These are phyloP conservation scores for Teunomyces stri DNA, from an alignment of 805 yeast species.

Conservation along the genomic window DNA sequence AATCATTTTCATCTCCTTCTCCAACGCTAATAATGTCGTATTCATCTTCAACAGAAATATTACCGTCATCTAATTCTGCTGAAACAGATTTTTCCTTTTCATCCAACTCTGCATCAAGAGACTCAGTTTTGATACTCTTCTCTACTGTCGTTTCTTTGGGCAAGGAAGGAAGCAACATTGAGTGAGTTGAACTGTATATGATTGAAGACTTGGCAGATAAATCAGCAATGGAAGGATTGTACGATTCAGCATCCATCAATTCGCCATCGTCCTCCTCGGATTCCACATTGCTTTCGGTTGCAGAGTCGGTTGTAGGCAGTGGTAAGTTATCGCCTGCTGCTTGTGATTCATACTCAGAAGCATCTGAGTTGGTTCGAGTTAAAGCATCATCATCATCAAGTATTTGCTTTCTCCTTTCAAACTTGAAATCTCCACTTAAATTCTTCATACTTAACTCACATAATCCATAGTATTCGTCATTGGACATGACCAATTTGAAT, in stretches of 20 bases:
- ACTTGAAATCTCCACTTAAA: constrained; percentile 21
- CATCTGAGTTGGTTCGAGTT: not conserved
- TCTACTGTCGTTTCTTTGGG: constrained; percentile 24
- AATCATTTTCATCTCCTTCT: constrained; percentile 25
- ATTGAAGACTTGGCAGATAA: constrained; percentile 1
- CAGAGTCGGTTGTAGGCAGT: not conserved
- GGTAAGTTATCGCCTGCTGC: not conserved
- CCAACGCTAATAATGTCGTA: constrained; percentile 33
- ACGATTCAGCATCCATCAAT: not conserved
- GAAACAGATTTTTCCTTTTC: constrained; percentile 1
- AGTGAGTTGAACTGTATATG: constrained; percentile 19
- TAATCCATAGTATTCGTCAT: constrained; percentile 15
- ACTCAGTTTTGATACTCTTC: constrained; percentile 16
- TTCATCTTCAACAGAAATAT: constrained; percentile 18
- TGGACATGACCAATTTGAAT: constrained; percentile 26
- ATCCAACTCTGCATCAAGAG: constrained; percentile 20
- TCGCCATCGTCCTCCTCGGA: not conserved
- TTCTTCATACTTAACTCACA: constrained; percentile 22
- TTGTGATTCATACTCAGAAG: not conserved
- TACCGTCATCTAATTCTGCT: constrained; percentile 2
- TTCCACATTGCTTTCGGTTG: not conserved
- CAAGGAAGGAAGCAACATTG: constrained; percentile 30
- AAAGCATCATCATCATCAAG: not conserved
- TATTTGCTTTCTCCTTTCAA: not conserved
- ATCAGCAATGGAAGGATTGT: not conserved